These are phyloP conservation scores for Sclerotinia trifoliorum DNA, from an alignment of 2,329 filamentous ascomycete genomes.

Conservation along the genomic window DNA sequence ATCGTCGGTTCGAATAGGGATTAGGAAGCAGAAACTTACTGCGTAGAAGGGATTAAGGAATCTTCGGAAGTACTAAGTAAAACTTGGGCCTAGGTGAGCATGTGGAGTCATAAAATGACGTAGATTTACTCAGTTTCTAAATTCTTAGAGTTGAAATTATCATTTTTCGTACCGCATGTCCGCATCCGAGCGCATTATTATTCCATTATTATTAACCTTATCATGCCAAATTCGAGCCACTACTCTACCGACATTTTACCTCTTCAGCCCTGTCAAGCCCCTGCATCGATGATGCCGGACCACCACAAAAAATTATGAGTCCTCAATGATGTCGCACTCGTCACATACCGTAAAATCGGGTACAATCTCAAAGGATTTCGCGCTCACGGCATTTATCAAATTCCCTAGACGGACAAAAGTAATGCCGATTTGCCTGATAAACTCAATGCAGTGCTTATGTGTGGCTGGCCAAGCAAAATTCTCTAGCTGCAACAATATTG, in stretches of 20 bases:
- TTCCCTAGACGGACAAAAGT: too few relatives aligned
- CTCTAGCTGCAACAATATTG: too few relatives aligned
- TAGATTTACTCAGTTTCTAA: background rate
- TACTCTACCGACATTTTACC: too few relatives aligned
- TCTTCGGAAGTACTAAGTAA: background rate
- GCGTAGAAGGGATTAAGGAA: background rate
- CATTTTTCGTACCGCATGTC: background rate
- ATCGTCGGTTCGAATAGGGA: background rate
- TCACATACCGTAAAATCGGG: background rate
- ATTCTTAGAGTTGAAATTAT: background rate
- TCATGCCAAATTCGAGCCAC: background rate
- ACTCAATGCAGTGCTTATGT: too few relatives aligned
- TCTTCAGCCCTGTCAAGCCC: constrained; percentile 12
- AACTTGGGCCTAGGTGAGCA: background rate
- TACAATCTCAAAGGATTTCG: too few relatives aligned
- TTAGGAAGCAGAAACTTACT: background rate
- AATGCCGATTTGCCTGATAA: too few relatives aligned
- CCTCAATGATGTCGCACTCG: background rate
- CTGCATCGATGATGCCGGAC: background rate
- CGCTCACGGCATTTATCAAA: too few relatives aligned
- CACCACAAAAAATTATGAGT: background rate
- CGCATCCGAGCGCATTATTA: too few relatives aligned
- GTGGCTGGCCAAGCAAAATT: too few relatives aligned
- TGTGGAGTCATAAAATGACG: constrained; percentile 11
- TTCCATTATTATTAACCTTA: too few relatives aligned